Conservation (phyloP, 1,284 basidiomycete species). For the Cystobasidiaceae sp. region DNA sequence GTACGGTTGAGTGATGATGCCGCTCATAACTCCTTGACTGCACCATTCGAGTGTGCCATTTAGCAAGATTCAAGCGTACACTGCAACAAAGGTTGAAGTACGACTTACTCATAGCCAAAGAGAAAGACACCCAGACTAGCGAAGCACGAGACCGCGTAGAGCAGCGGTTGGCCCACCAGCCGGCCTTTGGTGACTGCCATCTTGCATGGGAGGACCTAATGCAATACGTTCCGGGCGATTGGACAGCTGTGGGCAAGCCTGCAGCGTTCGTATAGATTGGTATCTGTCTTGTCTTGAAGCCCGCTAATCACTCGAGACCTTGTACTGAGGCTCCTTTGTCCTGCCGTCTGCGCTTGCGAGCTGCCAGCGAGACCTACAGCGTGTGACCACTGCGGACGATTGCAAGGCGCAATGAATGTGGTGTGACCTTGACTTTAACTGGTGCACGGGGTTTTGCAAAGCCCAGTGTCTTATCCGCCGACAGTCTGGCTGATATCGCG, state of each 20-base stretch:
- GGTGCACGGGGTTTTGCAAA: too few species aligned
- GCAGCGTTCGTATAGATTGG: not conserved
- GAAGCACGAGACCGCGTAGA: conserved; percentile 76
- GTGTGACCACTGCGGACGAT: too few species aligned
- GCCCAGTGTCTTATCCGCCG: too few species aligned
- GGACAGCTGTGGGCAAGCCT: not conserved
- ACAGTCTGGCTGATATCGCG: too few species aligned
- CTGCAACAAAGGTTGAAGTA: too few species aligned
- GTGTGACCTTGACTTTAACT: too few species aligned
- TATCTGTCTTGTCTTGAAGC: not conserved
- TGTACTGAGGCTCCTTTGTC: too few species aligned
- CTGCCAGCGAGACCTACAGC: too few species aligned
- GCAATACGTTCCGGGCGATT: not conserved
- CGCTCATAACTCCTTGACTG: conserved; percentile 61
- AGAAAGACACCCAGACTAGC: conserved; percentile 83
- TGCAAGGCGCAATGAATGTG: too few species aligned
- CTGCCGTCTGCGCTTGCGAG: too few species aligned
- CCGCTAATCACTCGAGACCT: not conserved
- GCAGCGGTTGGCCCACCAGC: conserved; percentile 71
- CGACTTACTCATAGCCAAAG: conserved; percentile 48
- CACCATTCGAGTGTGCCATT: not conserved
- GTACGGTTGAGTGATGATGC: conserved; percentile 71
- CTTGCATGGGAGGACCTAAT: not conserved
- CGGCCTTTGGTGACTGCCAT: not conserved
- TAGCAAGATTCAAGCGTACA: not conserved